Base-by-base conservation (phyloP, 371 early-diverging fungal genomes). In the Phascolomyces articulosus region DNA sequence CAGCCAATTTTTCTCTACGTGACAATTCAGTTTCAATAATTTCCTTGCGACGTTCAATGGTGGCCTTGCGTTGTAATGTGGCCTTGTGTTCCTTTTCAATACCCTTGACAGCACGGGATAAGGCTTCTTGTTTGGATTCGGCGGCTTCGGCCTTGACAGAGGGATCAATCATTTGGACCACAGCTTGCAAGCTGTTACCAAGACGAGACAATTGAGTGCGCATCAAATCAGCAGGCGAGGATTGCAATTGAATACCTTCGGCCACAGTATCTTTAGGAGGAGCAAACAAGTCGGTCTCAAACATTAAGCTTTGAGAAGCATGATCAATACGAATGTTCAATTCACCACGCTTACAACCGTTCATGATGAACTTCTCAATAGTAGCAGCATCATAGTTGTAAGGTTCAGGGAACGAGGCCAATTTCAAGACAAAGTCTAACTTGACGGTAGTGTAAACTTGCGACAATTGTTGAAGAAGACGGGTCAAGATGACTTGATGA, bases 371-470 rank as follows among this genome's bases (percentile, higher is more conserved):
- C 78, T 94, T 93, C 82, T 98, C 99, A 68, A 98, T 94, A 16
- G 87, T 87, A 49, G 93, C 90, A 11, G 93, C 89, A 64, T 91
- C 92, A 72, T 93, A 90, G 83, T 87, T 89, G 87, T 88, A 92
- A 23, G 96, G 93, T 38, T 83, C 87, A 20, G 93, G 88, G 88
- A 98, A 95, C 27, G 93, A 85, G 26, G 96, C 94, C 31, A 98
- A 85, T 60, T 92, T 82, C 59, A 95, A 86, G 38, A 98, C 89
- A 78, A 92, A 90, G 69, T 96, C 96, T 38, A 98, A 87, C 84
- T 95, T 92, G 79, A 98, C 92, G 61, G 95, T 92, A 64, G 96
- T 95, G 85, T 98, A 98, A 53, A 98, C 96, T 86, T 98, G 96
- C 48, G 98, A 97, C 40, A 94, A 74, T 79, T 96, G 96, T 80